Percentiles rank a stretch among this genome's conserved stretches.
phyloP scores from a whole-genome alignment of 176 grass and related monocot species.

The Oropetium thomaeum region DNA sequence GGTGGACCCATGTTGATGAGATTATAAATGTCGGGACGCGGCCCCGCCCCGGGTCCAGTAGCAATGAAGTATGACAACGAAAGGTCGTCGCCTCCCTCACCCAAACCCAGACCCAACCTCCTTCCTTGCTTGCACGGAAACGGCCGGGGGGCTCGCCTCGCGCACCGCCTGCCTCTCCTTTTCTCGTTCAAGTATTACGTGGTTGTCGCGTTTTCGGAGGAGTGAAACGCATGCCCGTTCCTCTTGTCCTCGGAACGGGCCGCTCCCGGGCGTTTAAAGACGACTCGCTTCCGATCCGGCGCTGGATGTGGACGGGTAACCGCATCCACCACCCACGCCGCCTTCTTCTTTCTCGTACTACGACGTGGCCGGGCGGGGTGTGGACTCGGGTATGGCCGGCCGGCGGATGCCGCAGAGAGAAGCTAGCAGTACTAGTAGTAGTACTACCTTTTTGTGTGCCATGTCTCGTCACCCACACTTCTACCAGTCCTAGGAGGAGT shows the following conservation, averaged over 20 bases:
- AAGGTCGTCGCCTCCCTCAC: background rate
- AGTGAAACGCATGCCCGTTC: background rate
- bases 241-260: no score
- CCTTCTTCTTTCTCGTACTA: background rate
- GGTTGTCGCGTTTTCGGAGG: background rate
- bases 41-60: background rate
- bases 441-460: no score
- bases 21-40: background rate
- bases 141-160: no score
- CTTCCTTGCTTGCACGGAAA: background rate
- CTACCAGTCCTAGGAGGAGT: no score
- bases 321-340: background rate
- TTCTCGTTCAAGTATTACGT: background rate
- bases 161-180: no score
- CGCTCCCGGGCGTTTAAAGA: background rate
- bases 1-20: background rate
- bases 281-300: background rate
- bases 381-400: background rate
- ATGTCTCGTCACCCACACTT: background rate
- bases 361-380: background rate
- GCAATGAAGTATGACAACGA: constrained; percentile 24
- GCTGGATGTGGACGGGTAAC: constrained; percentile 32
- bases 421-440: no score
- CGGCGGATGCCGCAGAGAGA: background rate
- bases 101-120: background rate